Conservation (phyloP, 1,139 yeast species). For the Magnusiomyces suaveolens region DNA sequence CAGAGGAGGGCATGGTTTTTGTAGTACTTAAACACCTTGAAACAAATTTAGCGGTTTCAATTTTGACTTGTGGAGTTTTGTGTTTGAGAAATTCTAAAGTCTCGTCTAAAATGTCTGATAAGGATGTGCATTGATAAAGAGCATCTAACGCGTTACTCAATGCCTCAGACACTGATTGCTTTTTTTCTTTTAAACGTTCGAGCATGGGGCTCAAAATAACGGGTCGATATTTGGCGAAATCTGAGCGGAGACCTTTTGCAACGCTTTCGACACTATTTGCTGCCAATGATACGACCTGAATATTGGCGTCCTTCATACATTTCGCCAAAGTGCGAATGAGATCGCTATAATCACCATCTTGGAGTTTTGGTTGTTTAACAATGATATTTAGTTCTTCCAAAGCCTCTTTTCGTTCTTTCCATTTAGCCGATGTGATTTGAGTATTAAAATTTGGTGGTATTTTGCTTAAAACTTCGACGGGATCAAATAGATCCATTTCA, state of each 20-base stretch:
- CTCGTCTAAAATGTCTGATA: constrained; percentile 54
- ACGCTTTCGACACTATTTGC: constrained; percentile 57
- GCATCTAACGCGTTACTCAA: constrained; percentile 57
- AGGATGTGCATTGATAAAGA: constrained; percentile 37
- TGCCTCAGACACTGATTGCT: constrained; percentile 65
- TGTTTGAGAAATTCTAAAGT: constrained; percentile 52
- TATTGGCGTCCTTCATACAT: constrained; percentile 79
- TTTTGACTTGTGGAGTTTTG: constrained; percentile 76
- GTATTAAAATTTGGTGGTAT: constrained; percentile 54
- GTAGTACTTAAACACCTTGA: constrained; percentile 55
- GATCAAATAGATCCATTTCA: constrained; percentile 46
- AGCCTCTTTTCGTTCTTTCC: constrained; percentile 90
- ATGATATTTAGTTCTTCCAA: constrained; percentile 56
- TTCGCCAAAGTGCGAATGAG: constrained; percentile 55
- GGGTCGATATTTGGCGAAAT: constrained; percentile 47
- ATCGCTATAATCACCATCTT: constrained; percentile 55
- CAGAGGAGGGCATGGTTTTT: constrained; percentile 39
- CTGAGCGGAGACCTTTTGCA: constrained; percentile 54
- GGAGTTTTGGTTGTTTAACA: constrained; percentile 42
- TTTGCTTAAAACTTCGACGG: constrained; percentile 53
- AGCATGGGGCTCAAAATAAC: constrained; percentile 53
- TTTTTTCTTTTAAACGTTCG: constrained; percentile 84
- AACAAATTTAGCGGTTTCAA: constrained; percentile 59
- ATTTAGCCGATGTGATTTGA: constrained; percentile 52
- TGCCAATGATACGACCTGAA: constrained; percentile 76